Evolutionary conservation across 305 asterid genomes (phyloP).

Genomic region (Striga hermonthica): DNA sequence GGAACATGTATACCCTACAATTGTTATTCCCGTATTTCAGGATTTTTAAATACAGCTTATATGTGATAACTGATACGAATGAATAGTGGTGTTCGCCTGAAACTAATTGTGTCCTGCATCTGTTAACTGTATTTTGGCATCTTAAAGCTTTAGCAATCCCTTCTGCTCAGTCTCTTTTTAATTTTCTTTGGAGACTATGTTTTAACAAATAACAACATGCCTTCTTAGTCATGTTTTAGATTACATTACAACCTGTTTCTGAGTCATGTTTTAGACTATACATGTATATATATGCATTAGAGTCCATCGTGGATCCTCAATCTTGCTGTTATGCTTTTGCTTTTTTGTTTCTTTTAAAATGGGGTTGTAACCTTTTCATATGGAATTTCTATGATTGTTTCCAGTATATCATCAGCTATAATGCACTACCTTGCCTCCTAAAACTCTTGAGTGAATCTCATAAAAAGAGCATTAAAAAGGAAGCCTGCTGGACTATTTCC

Average conservation of each 20-base stretch:
- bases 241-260: background rate
- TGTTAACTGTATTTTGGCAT: too few relatives aligned
- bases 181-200: too few relatives aligned
- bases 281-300: background rate
- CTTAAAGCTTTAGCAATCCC: too few relatives aligned
- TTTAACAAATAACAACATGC: too few relatives aligned
- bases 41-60: too few relatives aligned
- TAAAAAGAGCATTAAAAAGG: conserved; percentile 89
- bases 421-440: conserved; percentile 56
- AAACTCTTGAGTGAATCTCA: conserved; percentile 58
- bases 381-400: conserved; percentile 16
- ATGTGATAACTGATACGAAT: too few relatives aligned
- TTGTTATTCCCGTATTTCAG: too few relatives aligned
- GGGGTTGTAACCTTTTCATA: conserved; percentile 2
- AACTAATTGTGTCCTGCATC: too few relatives aligned
- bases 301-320: background rate
- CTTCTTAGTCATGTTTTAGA: too few relatives aligned
- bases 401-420: conserved; percentile 65
- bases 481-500: conserved; percentile 94
- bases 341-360: background rate
- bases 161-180: too few relatives aligned
- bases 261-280: background rate
- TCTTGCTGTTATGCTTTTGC: background rate
- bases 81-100: too few relatives aligned
- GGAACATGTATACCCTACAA: too few relatives aligned